These are phyloP conservation scores for Spathaspora boniae DNA, from an alignment of 805 yeast species.

Conservation along the genomic window DNA sequence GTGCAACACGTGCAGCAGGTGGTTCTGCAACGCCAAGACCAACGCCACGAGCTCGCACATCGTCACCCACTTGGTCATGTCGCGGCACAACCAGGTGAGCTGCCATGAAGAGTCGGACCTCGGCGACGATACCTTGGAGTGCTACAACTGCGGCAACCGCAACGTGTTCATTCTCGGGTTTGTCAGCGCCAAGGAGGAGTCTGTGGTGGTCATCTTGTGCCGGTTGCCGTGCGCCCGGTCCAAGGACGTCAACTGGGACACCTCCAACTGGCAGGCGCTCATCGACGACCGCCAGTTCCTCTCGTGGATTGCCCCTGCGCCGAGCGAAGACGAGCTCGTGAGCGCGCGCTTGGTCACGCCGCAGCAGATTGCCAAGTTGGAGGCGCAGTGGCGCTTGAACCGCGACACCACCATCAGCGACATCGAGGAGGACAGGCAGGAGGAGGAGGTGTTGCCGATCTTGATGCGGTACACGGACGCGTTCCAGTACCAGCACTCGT, in stretches of 20 bases:
- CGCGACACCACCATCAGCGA: conserved; percentile 71
- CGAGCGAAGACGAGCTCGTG: conserved; percentile 61
- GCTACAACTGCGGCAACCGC: conserved; percentile 83
- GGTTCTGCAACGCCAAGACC: conserved; percentile 84
- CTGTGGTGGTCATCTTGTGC: conserved; percentile 83
- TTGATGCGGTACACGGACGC: conserved; percentile 78
- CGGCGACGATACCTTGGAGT: conserved; percentile 85
- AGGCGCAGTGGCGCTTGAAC: conserved; percentile 77
- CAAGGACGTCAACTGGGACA: conserved; percentile 80
- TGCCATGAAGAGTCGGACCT: conserved; percentile 77
- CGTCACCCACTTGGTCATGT: conserved; percentile 76
- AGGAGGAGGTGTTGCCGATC: conserved; percentile 64
- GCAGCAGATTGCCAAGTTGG: conserved; percentile 67
- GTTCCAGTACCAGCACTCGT: conserved; percentile 77
- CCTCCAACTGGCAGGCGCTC: conserved; percentile 80
- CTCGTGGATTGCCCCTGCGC: conserved; percentile 76
- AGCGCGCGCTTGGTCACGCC: conserved; percentile 54
- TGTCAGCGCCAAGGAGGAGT: conserved; percentile 81
- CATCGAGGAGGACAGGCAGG: conserved; percentile 39
- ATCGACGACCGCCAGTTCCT: conserved; percentile 76
- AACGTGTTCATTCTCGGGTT: conserved; percentile 82
- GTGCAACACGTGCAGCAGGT: conserved; percentile 72
- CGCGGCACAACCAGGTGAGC: conserved; percentile 71
- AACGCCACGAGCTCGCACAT: conserved; percentile 68
- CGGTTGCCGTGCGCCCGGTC: conserved; percentile 83